Percentiles rank a stretch among this genome's conserved stretches.
phyloP scores from a whole-genome alignment of 73 alveolate species.

The Paramecium biaurelia region DNA sequence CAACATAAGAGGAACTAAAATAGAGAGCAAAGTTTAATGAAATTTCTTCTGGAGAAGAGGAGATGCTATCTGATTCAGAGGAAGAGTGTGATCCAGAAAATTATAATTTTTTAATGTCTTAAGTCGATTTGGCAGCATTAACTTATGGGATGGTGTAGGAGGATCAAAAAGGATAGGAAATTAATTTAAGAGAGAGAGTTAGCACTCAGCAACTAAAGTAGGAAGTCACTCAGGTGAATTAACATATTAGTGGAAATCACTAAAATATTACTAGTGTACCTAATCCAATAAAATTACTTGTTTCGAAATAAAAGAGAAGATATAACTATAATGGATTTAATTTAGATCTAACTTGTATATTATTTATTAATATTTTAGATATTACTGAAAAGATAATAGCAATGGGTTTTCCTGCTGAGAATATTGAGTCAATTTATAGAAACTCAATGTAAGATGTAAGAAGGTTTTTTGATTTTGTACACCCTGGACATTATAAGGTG shows the following conservation, averaged over 20 bases:
- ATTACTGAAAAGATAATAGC: slow-evolving; percentile 86
- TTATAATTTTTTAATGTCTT: not conserved
- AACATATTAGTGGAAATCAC: slow-evolving; percentile 44
- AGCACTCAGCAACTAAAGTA: not conserved
- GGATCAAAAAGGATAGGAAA: not conserved
- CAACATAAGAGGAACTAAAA: slow-evolving; percentile 14
- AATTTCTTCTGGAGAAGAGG: slow-evolving; percentile 13
- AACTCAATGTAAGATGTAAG: slow-evolving; percentile 76
- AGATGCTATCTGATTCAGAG: not conserved
- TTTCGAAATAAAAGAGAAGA: slow-evolving; percentile 40
- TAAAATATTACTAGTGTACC: slow-evolving; percentile 30
- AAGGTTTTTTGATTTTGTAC: slow-evolving; percentile 81
- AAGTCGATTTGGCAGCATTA: not conserved
- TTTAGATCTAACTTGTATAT: slow-evolving; percentile 35
- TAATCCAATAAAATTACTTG: slow-evolving; percentile 40
- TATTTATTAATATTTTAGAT: not conserved
- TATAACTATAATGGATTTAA: slow-evolving; percentile 34
- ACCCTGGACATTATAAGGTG: slow-evolving; percentile 78
- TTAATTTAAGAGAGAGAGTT: not conserved
- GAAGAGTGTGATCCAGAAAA: not conserved
- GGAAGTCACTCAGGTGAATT: slow-evolving; percentile 12
- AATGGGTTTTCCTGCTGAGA: slow-evolving; percentile 91
- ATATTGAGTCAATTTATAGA: slow-evolving; percentile 80
- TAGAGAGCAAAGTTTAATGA: not conserved
- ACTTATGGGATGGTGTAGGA: not conserved